Evolutionary conservation across 2,329 filamentous ascomycete species (phyloP).

Genomic region (Xylariaceae sp.): DNA sequence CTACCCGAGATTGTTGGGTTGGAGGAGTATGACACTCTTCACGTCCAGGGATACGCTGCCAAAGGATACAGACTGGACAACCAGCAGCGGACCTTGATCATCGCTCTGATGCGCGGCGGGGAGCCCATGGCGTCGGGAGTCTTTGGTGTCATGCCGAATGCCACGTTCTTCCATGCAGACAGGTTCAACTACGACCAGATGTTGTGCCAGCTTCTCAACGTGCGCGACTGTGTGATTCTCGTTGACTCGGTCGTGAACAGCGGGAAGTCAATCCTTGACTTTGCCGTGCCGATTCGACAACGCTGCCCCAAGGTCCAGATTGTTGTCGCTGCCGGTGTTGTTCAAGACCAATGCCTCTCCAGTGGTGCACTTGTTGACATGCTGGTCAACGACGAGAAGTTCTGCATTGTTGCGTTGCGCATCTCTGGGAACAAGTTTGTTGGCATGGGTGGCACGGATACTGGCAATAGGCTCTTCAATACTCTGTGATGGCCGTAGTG

Average conservation of each 20-base stretch:
- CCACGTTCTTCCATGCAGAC: constrained; percentile 18
- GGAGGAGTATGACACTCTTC: constrained; percentile 43
- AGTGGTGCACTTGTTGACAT: constrained; percentile 10
- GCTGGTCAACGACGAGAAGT: constrained; percentile 17
- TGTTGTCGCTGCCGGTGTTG: constrained; percentile 37
- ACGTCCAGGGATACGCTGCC: constrained; percentile 46
- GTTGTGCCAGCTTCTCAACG: constrained; percentile 37
- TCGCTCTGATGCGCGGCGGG: constrained; percentile 59
- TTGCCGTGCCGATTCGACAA: constrained; percentile 42
- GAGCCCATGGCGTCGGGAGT: constrained; percentile 58
- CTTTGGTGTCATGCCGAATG: constrained; percentile 47
- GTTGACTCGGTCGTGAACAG: constrained; percentile 59
- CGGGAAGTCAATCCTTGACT: constrained; percentile 45
- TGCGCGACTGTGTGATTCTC: constrained; percentile 40
- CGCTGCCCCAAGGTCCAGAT: constrained; percentile 33
- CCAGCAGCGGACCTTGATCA: constrained; percentile 48
- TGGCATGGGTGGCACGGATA: constrained; percentile 49
- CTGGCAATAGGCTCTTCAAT: constrained; percentile 56
- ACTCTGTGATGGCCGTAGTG: constrained; percentile 30
- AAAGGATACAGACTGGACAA: constrained; percentile 42
- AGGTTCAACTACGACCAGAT: constrained; percentile 37
- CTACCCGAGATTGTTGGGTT: constrained; percentile 44
- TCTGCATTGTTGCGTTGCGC: constrained; percentile 48
- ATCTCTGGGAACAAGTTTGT: constrained; percentile 53
- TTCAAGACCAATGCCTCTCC: constrained; percentile 38